Conservation (phyloP, 2,329 filamentous ascomycete genomes). For the Pleoardoris graminearum region DNA sequence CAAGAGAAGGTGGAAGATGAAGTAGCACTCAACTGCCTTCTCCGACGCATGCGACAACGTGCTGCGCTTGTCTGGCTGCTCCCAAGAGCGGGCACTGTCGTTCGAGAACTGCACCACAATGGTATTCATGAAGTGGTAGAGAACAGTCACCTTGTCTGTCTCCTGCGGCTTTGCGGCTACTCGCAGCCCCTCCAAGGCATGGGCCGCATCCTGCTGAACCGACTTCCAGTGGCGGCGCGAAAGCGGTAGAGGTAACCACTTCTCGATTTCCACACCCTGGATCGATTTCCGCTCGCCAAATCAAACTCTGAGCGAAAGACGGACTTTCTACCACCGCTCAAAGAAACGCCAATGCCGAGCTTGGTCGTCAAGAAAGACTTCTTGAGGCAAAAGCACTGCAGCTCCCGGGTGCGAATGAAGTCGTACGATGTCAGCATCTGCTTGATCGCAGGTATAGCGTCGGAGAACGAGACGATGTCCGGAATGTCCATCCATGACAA, state of each 20-base stretch:
- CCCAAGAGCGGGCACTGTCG: slow-evolving; percentile 23
- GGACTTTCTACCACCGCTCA: slow-evolving; percentile 23
- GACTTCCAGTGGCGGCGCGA: slow-evolving; percentile 51
- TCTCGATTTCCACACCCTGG: slow-evolving; percentile 47
- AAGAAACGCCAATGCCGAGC: slow-evolving; percentile 51
- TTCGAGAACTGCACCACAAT: slow-evolving; percentile 55
- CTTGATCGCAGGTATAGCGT: slow-evolving; percentile 45
- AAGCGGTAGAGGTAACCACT: slow-evolving; percentile 55
- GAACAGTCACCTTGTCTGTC: slow-evolving; percentile 38
- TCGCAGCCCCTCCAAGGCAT: slow-evolving; percentile 34
- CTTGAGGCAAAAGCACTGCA: slow-evolving; percentile 55
- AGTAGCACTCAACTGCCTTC: slow-evolving; percentile 59
- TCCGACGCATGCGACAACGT: slow-evolving; percentile 55
- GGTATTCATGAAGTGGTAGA: slow-evolving; percentile 57
- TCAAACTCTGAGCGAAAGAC: slow-evolving; percentile 55
- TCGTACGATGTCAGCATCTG: slow-evolving; percentile 40
- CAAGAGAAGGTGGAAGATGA: slow-evolving; percentile 57
- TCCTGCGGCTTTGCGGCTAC: slow-evolving; percentile 23
- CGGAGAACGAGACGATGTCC: slow-evolving; percentile 45
- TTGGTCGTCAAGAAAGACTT: slow-evolving; percentile 44
- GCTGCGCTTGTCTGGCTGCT: slow-evolving; percentile 33
- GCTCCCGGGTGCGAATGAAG: slow-evolving; percentile 49
- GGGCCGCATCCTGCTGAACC: slow-evolving; percentile 35
- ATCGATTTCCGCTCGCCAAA: slow-evolving; percentile 47
- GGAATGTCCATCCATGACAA: slow-evolving; percentile 29